Evolutionary conservation across 352 stramenopile species (phyloP).

Genomic region (Pythium pyrilobum): DNA sequence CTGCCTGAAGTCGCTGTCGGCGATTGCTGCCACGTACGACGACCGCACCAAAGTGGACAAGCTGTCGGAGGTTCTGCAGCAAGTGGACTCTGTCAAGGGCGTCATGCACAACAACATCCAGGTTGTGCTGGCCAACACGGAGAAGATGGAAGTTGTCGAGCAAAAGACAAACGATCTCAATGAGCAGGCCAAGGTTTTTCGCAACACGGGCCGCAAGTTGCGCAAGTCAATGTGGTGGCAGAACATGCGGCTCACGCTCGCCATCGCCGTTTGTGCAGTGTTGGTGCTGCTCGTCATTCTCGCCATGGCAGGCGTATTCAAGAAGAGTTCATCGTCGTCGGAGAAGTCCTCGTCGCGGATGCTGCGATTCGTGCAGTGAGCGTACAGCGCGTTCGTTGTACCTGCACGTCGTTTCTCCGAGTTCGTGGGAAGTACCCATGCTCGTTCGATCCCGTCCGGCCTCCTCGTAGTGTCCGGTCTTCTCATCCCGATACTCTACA

Average conservation of each 20-base stretch:
- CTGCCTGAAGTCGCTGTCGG: slow-evolving; percentile 51
- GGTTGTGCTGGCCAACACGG: slow-evolving; percentile 79
- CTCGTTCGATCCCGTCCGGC: too few relatives aligned
- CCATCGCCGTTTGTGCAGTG: slow-evolving; percentile 51
- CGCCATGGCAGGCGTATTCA: slow-evolving; percentile 67
- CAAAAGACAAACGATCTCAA: slow-evolving; percentile 86
- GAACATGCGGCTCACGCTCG: slow-evolving; percentile 74
- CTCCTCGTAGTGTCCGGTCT: too few relatives aligned
- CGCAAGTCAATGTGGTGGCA: slow-evolving; percentile 85
- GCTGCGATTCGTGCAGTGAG: slow-evolving; percentile 19
- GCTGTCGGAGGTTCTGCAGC: slow-evolving; percentile 75
- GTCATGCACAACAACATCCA: slow-evolving; percentile 89
- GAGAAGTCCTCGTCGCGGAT: slow-evolving; percentile 16
- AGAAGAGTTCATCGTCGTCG: slow-evolving; percentile 30
- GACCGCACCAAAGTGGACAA: slow-evolving; percentile 87
- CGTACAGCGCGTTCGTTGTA: neutral
- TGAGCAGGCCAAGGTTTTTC: slow-evolving; percentile 84
- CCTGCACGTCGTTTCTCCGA: neutral
- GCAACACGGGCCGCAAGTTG: slow-evolving; percentile 76
- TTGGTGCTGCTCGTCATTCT: slow-evolving; percentile 77
- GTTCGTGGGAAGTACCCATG: neutral
- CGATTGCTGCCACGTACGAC: slow-evolving; percentile 70
- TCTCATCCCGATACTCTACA: neutral
- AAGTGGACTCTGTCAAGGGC: slow-evolving; percentile 76
- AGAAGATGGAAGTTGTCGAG: slow-evolving; percentile 87